These are phyloP conservation scores for Tuber calosporum DNA, from an alignment of 495 filamentous ascomycete species.

Conservation along the genomic window DNA sequence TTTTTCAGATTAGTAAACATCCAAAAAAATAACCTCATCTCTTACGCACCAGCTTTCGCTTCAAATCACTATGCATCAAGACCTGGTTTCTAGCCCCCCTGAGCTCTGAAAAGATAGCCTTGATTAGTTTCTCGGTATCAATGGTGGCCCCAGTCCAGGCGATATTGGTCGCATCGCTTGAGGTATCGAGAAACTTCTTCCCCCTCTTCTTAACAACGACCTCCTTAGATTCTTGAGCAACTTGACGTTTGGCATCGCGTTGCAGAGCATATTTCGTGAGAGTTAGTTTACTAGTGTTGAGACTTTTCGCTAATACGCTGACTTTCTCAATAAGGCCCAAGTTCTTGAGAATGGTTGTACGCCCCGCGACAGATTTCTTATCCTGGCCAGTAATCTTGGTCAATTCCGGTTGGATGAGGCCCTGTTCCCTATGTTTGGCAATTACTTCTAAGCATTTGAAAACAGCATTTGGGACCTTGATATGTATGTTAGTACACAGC, in stretches of 20 bases:
- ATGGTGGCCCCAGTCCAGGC: slow-evolving; percentile 51
- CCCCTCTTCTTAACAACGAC: slow-evolving; percentile 20
- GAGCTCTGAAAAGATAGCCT: slow-evolving; percentile 48
- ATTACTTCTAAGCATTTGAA: slow-evolving; percentile 75
- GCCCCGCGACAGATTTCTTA: slow-evolving; percentile 75
- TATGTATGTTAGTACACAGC: slow-evolving; percentile 4
- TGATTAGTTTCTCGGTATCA: slow-evolving; percentile 46
- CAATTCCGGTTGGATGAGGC: slow-evolving; percentile 75
- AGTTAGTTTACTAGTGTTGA: slow-evolving; percentile 61
- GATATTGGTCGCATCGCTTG: slow-evolving; percentile 32
- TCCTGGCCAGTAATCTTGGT: slow-evolving; percentile 71
- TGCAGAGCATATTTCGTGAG: slow-evolving; percentile 54
- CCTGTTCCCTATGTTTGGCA: slow-evolving; percentile 59
- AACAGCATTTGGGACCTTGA: slow-evolving; percentile 41
- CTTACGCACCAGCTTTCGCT: slow-evolving; percentile 50
- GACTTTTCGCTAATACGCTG: slow-evolving; percentile 55
- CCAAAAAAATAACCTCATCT: slow-evolving; percentile 3
- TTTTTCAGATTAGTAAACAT: slow-evolving; percentile 14
- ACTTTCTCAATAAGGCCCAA: slow-evolving; percentile 84
- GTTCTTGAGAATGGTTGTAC: slow-evolving; percentile 64
- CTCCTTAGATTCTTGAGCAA: slow-evolving; percentile 35
- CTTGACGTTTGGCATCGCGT: slow-evolving; percentile 32
- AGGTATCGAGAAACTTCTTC: slow-evolving; percentile 23
- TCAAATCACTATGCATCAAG: slow-evolving; percentile 56
- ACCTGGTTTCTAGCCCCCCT: slow-evolving; percentile 44